Evolutionary conservation across 2,329 filamentous ascomycete species (phyloP), one percentile per base, ranked within the genome.

Genomic region (Colletotrichum nymphaeae): DNA sequence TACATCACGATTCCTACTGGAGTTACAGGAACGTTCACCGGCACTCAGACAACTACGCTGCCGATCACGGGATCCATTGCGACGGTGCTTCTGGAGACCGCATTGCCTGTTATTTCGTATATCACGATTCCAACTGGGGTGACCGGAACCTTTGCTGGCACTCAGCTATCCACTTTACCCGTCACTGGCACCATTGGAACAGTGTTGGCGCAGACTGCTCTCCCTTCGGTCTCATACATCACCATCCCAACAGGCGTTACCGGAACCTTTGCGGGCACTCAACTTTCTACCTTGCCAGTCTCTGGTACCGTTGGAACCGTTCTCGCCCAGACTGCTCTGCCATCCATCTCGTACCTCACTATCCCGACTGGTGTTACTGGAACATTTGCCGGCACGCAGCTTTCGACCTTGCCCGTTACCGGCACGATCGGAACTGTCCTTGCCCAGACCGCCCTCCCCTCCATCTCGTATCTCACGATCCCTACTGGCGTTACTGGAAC

Each of bases 1-100:
- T 59, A 67, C 42, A 28, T 52, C 5, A 71, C 63, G 16, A 60
- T 46, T 14, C 30, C 42, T 7, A 67, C 63, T 14, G 69, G 69
- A 4, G 35, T 71, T n/a, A 24, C 49, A 5, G 69, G 69, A 7
- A 57, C 56, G 0, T 71, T 71, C 49, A 19, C 49, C 35, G 69
- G 69, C 16, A 71, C 69, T 1, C 56, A 32, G n/a, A 66, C 67
- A 4, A 58, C 55, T 2, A 70, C 67, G 6, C 11, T 64, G 8
- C 35, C 63, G 0, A 46, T 26, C 16, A 22, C 26, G 5, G 60
- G 60, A 1, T 32, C 24, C 19, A 14, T 63, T 11, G 60, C 24
- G 8, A 63, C 60, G 1, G 60, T 63, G 5, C 16, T 63, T 11
- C 4, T 63, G 11, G 14, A 52, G 26, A 63, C 60, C 5, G 60